A percentile compares a stretch with the other conserved stretches of the same genome.
These are phyloP conservation scores for Globisporangium splendens DNA, from an alignment of 352 stramenopile genomes.

Conservation along the genomic window DNA sequence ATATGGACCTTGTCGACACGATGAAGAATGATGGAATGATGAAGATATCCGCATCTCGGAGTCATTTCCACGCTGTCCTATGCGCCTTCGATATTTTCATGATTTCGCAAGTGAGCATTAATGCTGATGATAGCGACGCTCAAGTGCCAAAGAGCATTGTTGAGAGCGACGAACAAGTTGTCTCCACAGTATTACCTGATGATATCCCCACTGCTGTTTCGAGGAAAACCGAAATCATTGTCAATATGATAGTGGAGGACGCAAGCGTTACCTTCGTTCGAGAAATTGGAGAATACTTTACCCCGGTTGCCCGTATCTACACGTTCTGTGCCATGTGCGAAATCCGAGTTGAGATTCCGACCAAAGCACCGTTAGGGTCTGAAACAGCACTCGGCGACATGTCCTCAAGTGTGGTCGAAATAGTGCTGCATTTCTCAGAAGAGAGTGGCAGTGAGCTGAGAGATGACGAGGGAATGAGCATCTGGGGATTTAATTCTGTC, in stretches of 20 bases:
- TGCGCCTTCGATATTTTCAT: conserved; percentile 61
- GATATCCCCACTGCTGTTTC: not conserved
- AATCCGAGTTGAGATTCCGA: conserved; percentile 33
- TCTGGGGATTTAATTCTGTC: conserved; percentile 75
- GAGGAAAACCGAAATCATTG: conserved; percentile 18
- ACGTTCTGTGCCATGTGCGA: conserved; percentile 69
- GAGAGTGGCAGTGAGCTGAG: conserved; percentile 40
- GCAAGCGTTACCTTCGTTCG: conserved; percentile 67
- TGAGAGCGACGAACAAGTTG: not conserved
- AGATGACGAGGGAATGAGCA: conserved; percentile 69
- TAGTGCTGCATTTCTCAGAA: conserved; percentile 58
- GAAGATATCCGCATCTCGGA: conserved; percentile 55
- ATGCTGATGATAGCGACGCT: conserved; percentile 8
- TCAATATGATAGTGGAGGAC: conserved; percentile 64
- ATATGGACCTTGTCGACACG: conserved; percentile 62
- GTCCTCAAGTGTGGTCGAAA: not conserved
- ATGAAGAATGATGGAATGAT: conserved; percentile 32
- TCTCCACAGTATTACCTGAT: too few relatives aligned
- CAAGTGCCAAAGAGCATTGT: not conserved
- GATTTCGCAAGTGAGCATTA: conserved; percentile 16
- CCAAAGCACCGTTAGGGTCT: conserved; percentile 13
- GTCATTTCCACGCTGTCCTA: conserved; percentile 66
- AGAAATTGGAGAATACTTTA: conserved; percentile 74
- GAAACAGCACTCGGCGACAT: not conserved
- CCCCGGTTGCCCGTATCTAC: conserved; percentile 58